These are phyloP conservation scores for Neolentinus lepideus DNA, from an alignment of 1,284 basidiomycete species.

Conservation along the genomic window DNA sequence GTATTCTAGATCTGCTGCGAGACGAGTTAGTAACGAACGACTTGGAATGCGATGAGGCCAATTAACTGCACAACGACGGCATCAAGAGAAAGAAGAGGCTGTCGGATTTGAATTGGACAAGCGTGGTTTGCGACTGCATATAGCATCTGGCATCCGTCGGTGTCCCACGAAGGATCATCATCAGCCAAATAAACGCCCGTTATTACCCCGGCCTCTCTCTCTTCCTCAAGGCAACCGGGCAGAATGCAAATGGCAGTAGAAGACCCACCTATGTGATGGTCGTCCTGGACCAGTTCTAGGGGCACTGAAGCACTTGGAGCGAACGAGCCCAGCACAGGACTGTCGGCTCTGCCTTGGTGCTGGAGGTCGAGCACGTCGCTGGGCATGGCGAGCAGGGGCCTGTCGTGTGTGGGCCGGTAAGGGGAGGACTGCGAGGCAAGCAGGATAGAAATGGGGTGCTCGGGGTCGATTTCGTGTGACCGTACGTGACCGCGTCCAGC, in stretches of 20 bases:
- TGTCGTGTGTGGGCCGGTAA: too few species aligned
- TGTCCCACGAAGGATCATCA: constrained; percentile 1
- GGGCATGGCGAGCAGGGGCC: not conserved
- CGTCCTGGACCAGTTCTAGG: not conserved
- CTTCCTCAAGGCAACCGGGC: not conserved
- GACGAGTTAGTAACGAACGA: constrained; percentile 16
- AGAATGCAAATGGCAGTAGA: not conserved
- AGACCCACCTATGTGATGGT: not conserved
- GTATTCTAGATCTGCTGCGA: constrained; percentile 18
- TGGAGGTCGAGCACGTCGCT: not conserved
- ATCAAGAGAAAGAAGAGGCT: not conserved
- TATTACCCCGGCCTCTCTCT: not conserved
- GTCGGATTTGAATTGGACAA: not conserved
- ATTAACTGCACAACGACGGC: not conserved
- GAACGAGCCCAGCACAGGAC: not conserved
- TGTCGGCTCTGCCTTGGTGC: not conserved
- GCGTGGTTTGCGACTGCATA: not conserved
- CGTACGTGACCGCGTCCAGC: not conserved
- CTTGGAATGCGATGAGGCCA: not conserved
- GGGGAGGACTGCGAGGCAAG: too few species aligned
- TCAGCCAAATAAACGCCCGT: not conserved
- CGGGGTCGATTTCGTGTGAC: not conserved
- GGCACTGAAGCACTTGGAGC: not conserved
- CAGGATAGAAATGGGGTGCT: not conserved
- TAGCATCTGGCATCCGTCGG: not conserved